These are phyloP conservation scores for rapeseed (Brassica napus) DNA, from an alignment of 345 rosid species.

Conservation along the genomic window DNA sequence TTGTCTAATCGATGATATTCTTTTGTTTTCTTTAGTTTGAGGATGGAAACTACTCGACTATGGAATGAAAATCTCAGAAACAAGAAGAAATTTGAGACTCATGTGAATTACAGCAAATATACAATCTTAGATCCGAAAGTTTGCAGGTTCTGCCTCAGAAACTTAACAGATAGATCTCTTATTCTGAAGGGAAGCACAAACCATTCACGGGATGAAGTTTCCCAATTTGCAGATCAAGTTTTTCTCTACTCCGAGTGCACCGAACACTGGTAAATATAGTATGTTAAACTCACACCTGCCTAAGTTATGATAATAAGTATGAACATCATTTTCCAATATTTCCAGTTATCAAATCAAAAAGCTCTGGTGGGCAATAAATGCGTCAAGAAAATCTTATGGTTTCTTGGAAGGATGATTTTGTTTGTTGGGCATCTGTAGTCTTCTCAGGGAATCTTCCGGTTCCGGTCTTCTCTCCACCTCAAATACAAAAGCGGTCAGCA, in stretches of 20 bases:
- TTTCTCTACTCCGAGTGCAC: constrained; percentile 80
- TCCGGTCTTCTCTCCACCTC: no score
- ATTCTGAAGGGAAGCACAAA: constrained; percentile 78
- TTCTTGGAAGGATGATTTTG: no score
- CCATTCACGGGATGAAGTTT: constrained; percentile 62
- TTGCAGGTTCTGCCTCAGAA: constrained; percentile 80
- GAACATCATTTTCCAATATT: not conserved
- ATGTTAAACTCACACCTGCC: not conserved
- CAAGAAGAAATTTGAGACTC: constrained; percentile 56
- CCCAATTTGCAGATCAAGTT: constrained; percentile 71
- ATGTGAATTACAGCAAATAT: constrained; percentile 38
- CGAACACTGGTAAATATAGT: constrained; percentile 66
- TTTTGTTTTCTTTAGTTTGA: constrained; percentile 15
- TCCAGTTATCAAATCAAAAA: constrained; percentile 64
- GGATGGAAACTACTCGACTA: constrained; percentile 25
- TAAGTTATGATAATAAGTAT: not conserved
- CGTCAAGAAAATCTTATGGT: no score
- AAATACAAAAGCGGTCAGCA: no score
- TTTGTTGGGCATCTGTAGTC: no score
- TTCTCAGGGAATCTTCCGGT: no score
- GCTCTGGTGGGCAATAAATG: no score
- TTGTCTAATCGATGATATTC: not conserved
- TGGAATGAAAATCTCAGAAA: constrained; percentile 37
- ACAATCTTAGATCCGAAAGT: constrained; percentile 56
- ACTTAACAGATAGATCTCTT: constrained; percentile 62